Evolutionary conservation across 164 flowering plant species (phyloP).

Genomic region (Annona squamosa): DNA sequence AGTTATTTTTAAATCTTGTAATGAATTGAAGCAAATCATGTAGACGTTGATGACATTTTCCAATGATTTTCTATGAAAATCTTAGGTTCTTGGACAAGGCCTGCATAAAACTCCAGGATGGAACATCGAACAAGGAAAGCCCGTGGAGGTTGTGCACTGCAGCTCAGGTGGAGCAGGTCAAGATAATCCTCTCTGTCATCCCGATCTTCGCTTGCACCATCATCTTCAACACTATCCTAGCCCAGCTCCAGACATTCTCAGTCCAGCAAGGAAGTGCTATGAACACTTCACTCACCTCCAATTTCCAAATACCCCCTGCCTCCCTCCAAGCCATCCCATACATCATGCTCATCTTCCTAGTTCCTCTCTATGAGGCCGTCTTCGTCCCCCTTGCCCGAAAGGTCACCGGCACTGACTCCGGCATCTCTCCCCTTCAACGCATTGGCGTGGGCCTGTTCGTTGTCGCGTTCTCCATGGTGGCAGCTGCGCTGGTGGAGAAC

Average conservation of each 20-base stretch:
- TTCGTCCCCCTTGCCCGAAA: constrained; percentile 54
- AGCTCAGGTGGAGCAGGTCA: constrained; percentile 67
- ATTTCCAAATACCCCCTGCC: constrained; percentile 64
- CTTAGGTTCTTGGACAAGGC: constrained; percentile 92
- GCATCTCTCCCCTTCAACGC: constrained; percentile 59
- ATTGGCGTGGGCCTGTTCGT: constrained; percentile 60
- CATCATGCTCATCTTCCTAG: constrained; percentile 52
- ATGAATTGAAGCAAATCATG: too few species aligned
- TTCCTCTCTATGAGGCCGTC: constrained; percentile 58
- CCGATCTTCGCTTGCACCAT: constrained; percentile 77
- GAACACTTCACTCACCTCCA: constrained; percentile 39
- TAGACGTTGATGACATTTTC: background rate
- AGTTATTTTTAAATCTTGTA: too few species aligned
- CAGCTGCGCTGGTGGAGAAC: constrained; percentile 62
- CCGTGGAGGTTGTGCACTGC: constrained; percentile 67
- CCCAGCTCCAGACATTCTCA: constrained; percentile 81
- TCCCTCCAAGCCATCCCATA: constrained; percentile 71
- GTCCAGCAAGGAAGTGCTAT: constrained; percentile 69
- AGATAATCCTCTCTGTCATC: constrained; percentile 45
- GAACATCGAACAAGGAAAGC: constrained; percentile 32
- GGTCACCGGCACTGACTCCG: constrained; percentile 47
- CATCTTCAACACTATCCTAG: constrained; percentile 63
- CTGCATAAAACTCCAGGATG: constrained; percentile 53
- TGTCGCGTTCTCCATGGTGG: constrained; percentile 67
- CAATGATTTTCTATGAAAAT: background rate